phyloP scores from a whole-genome alignment of 768 basidiomycete genomes.

The Hortiboletus campestris region DNA sequence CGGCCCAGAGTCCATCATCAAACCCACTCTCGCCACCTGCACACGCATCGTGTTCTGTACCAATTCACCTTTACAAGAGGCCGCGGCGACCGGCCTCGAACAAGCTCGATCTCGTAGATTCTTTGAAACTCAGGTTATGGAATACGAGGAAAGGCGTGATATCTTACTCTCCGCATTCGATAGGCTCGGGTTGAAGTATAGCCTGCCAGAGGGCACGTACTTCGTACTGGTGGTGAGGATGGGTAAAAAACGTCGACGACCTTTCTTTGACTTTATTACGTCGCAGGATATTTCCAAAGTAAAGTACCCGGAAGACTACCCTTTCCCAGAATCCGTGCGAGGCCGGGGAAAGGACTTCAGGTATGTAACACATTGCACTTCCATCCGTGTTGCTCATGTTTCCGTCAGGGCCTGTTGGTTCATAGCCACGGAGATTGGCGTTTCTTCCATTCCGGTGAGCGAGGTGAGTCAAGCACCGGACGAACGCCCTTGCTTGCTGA shows the following conservation, averaged over 20 bases:
- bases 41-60: conserved; percentile 95
- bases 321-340: conserved; percentile 70
- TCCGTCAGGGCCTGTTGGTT: conserved; percentile 84
- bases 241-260: background rate
- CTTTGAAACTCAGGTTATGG: conserved; percentile 70
- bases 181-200: conserved; percentile 78
- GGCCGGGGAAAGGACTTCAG: conserved; percentile 88
- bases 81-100: conserved; percentile 86
- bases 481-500: background rate
- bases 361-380: conserved; percentile 37
- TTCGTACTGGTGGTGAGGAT: conserved; percentile 76
- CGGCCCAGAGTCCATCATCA: conserved; percentile 78
- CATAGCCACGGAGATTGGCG: conserved; percentile 85
- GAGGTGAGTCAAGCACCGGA: conserved; percentile 56
- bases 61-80: conserved; percentile 94
- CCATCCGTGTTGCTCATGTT: conserved; percentile 10
- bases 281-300: conserved; percentile 72
- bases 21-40: conserved; percentile 83
- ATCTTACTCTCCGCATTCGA: conserved; percentile 83
- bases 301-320: conserved; percentile 80
- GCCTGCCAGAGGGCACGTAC: conserved; percentile 86
- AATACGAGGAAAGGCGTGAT: conserved; percentile 78
- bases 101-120: conserved; percentile 68
- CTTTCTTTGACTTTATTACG: conserved; percentile 7
- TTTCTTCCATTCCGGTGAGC: conserved; percentile 93